Percentiles rank a stretch among this genome's conserved stretches.
Evolutionary conservation across 1,284 basidiomycete genomes (phyloP).

Genomic region (Cryptococcus sp.): DNA sequence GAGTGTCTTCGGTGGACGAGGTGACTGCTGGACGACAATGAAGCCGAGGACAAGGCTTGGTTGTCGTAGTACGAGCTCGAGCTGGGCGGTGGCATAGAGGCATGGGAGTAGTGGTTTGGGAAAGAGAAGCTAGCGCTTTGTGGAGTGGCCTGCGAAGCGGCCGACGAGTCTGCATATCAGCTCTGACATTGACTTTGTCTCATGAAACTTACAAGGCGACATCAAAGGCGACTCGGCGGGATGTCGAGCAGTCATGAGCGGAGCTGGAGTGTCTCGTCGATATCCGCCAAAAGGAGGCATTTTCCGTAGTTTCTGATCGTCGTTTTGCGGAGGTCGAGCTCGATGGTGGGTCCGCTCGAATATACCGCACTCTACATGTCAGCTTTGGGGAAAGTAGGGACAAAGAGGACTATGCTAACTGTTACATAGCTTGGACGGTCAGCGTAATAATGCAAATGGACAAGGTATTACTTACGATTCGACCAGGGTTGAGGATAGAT

Average conservation of each 20-base stretch:
- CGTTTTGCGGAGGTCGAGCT: slow-evolving; percentile 10
- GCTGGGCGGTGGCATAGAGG: background rate
- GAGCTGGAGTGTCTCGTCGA: background rate
- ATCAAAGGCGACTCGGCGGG: background rate
- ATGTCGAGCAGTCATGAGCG: background rate
- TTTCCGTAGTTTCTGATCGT: slow-evolving; percentile 12
- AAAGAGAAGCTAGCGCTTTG: background rate
- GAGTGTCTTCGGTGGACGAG: slow-evolving; percentile 1
- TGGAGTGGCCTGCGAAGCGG: slow-evolving; percentile 1
- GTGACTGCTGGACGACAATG: background rate
- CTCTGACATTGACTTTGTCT: background rate
- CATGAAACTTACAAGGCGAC: slow-evolving; percentile 4
- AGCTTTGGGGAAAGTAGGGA: slow-evolving; percentile 1
- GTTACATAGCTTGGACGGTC: slow-evolving; percentile 10
- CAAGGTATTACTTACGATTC: slow-evolving; percentile 12
- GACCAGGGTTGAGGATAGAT: slow-evolving; percentile 6
- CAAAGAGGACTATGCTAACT: slow-evolving; percentile 3
- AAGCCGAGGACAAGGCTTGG: background rate
- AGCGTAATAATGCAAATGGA: slow-evolving; percentile 2
- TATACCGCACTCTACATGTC: slow-evolving; percentile 16
- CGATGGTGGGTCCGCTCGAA: slow-evolving; percentile 15
- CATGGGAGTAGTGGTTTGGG: background rate
- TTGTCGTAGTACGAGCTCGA: background rate
- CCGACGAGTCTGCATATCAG: slow-evolving; percentile 1
- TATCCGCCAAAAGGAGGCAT: background rate